Conservation (phyloP, 2,329 filamentous ascomycete genomes). For the Aspergillus uvarum region DNA sequence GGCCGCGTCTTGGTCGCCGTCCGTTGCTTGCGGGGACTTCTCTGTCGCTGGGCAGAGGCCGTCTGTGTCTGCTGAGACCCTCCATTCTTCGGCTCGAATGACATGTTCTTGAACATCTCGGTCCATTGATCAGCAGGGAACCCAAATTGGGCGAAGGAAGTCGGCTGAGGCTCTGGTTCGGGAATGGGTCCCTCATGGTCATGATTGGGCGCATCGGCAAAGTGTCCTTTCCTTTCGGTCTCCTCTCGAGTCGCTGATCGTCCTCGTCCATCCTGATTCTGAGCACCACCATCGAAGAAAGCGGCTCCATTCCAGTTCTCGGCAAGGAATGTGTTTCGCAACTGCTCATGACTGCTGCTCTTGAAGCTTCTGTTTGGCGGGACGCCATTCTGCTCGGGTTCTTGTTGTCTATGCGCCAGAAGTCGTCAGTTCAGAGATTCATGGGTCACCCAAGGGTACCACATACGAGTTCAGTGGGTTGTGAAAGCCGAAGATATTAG, state of each 20-base stretch:
- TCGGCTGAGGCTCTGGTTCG: slow-evolving; percentile 23
- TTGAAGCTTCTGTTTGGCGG: slow-evolving; percentile 26
- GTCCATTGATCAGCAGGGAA: slow-evolving; percentile 43
- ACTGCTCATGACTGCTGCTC: slow-evolving; percentile 34
- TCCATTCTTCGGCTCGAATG: slow-evolving; percentile 33
- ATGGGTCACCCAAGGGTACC: neutral
- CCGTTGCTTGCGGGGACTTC: slow-evolving; percentile 38
- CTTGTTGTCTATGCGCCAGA: slow-evolving; percentile 7
- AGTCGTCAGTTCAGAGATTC: slow-evolving; percentile 10
- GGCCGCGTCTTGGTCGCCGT: slow-evolving; percentile 29
- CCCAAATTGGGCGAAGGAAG: slow-evolving; percentile 34
- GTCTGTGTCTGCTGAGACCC: slow-evolving; percentile 20
- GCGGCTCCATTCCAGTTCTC: slow-evolving; percentile 42
- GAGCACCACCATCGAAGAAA: slow-evolving; percentile 30
- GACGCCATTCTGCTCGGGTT: slow-evolving; percentile 6
- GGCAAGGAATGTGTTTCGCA: slow-evolving; percentile 44
- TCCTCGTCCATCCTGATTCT: slow-evolving; percentile 20
- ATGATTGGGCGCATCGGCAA: slow-evolving; percentile 19
- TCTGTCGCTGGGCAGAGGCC: slow-evolving; percentile 27
- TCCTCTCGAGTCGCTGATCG: slow-evolving; percentile 24
- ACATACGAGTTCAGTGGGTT: slow-evolving; percentile 14
- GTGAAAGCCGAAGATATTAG: slow-evolving; percentile 10
- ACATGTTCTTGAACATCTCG: slow-evolving; percentile 36
- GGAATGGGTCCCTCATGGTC: slow-evolving; percentile 21
- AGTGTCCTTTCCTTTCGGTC: slow-evolving; percentile 20